A percentile compares a stretch with the other conserved stretches of the same genome.
phyloP scores from a whole-genome alignment of 2,329 filamentous ascomycete genomes.

The Nannizziopsis arthrosporioides region DNA sequence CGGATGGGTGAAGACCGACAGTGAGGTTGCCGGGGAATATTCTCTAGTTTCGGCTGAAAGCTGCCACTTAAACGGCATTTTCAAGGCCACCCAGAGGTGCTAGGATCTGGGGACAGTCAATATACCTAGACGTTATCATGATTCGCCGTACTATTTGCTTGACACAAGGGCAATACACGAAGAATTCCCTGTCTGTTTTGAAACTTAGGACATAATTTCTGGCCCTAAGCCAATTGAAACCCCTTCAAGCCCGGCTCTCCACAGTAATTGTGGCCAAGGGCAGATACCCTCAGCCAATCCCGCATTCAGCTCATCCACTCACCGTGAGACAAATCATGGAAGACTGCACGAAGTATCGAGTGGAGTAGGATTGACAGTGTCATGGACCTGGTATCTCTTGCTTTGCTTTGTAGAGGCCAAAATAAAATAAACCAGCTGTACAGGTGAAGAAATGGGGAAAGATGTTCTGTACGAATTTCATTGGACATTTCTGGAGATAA shows the following conservation, averaged over 20 bases:
- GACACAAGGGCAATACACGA: not conserved
- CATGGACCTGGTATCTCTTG: not conserved
- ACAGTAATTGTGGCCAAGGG: constrained; percentile 8
- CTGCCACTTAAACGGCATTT: constrained; percentile 2
- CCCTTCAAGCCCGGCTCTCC: constrained; percentile 1
- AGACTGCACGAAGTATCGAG: not conserved
- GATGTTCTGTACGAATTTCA: too few species aligned
- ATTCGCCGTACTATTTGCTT: too few species aligned
- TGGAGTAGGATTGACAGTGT: not conserved
- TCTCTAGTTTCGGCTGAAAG: constrained; percentile 8
- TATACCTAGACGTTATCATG: not conserved
- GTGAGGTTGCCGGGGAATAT: constrained; percentile 5
- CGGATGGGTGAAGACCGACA: constrained; percentile 1
- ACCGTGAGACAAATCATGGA: constrained; percentile 10
- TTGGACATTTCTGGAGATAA: too few species aligned
- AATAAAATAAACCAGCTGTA: not conserved
- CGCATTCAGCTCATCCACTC: constrained; percentile 8
- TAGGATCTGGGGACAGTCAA: not conserved
- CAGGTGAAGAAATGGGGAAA: not conserved
- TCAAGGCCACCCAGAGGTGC: not conserved
- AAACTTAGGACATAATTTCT: not conserved
- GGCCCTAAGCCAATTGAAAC: constrained; percentile 5
- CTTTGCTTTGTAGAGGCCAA: not conserved
- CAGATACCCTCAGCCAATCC: not conserved
- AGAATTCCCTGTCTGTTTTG: constrained; percentile 1